A percentile compares a stretch with the other conserved stretches of the same genome.
phyloP scores from a whole-genome alignment of 2,329 filamentous ascomycete genomes.

The Lachnellula subtilissima region DNA sequence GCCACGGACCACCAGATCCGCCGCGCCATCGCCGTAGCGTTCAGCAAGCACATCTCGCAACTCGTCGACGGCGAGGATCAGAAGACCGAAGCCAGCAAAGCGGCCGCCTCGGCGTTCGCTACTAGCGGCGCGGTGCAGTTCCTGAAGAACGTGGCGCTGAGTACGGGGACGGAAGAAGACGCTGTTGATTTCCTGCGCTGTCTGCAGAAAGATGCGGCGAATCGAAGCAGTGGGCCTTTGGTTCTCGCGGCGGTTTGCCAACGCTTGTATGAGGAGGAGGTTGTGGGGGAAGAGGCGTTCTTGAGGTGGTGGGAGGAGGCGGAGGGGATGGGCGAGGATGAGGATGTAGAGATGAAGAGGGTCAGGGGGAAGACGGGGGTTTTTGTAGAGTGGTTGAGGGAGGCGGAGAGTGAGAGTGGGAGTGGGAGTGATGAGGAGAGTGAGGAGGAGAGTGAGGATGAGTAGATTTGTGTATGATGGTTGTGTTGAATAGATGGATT shows the following conservation, averaged over 20 bases:
- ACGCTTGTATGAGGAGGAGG: conserved; percentile 77
- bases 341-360: conserved; percentile 61
- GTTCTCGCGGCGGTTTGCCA: conserved; percentile 76
- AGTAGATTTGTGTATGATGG: neutral
- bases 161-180: conserved; percentile 59
- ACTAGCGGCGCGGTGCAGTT: conserved; percentile 52
- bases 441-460: conserved; percentile 13
- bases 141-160: conserved; percentile 55
- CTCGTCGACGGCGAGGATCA: conserved; percentile 49
- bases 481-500: neutral
- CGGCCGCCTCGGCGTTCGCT: conserved; percentile 57
- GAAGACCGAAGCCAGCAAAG: conserved; percentile 55
- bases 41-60: conserved; percentile 75
- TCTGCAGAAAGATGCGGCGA: conserved; percentile 73
- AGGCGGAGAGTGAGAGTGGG: conserved; percentile 65
- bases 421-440: conserved; percentile 38
- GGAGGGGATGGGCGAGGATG: conserved; percentile 48
- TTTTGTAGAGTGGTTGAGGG: conserved; percentile 79
- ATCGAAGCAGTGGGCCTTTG: conserved; percentile 56
- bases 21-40: conserved; percentile 77
- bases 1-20: conserved; percentile 87
- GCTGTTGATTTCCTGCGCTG: conserved; percentile 82
- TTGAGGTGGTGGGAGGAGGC: conserved; percentile 82
- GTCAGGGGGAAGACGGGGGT: conserved; percentile 70
- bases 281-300: conserved; percentile 85